Conservation (phyloP, 169 alveolate genomes). For the Cyclospora cayetanensis region DNA sequence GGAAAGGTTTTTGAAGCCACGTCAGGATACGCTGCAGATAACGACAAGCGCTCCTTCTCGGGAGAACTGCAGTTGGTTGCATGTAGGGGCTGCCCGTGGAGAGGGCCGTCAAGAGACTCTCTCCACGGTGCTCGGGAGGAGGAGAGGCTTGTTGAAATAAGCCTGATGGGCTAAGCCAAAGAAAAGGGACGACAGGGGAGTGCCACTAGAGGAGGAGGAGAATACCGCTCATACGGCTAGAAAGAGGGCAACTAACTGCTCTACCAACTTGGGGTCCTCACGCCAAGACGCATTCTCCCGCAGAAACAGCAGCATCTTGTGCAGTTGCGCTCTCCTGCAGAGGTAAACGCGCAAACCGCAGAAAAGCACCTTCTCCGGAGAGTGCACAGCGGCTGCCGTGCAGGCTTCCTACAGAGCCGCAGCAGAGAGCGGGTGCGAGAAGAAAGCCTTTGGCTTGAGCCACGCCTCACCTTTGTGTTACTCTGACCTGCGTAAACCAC, state of each 20-base stretch:
- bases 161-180: too few relatives aligned
- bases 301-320: conserved; percentile 62
- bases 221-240: too few relatives aligned
- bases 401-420: neutral
- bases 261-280: conserved; percentile 46
- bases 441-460: neutral
- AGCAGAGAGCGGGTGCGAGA: neutral
- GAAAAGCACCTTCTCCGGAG: too few relatives aligned
- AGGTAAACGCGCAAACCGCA: neutral
- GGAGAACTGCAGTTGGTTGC: too few relatives aligned
- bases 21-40: too few relatives aligned
- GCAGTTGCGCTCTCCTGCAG: conserved; percentile 62
- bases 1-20: too few relatives aligned
- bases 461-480: conserved; percentile 46
- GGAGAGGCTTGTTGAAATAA: too few relatives aligned
- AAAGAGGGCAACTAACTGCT: conserved; percentile 12
- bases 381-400: neutral
- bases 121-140: too few relatives aligned
- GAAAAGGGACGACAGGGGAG: too few relatives aligned
- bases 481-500: conserved; percentile 64
- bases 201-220: too few relatives aligned
- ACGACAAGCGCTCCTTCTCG: too few relatives aligned
- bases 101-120: too few relatives aligned
- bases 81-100: neutral
- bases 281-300: conserved; percentile 55